phyloP scores from a whole-genome alignment of 148 eudicot genomes.

The Bassia scoparia region DNA sequence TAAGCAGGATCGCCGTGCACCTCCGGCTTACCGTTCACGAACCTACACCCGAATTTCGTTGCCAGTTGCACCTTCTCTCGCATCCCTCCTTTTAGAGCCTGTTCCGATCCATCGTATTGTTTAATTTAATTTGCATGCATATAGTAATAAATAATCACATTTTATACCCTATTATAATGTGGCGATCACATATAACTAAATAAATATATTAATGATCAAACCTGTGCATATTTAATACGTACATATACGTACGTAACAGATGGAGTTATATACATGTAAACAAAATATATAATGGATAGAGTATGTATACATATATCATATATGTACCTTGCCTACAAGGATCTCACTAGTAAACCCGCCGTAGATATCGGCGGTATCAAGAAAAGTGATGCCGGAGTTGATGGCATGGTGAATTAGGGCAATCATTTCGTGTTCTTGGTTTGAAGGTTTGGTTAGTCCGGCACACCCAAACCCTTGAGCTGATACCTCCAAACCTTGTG shows the following conservation, averaged over 20 bases:
- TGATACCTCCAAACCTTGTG: constrained; percentile 42
- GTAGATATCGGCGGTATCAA: constrained; percentile 46
- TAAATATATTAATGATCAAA: too few species aligned
- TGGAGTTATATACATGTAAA: too few species aligned
- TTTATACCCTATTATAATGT: too few species aligned
- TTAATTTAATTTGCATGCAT: too few species aligned
- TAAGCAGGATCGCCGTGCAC: constrained; percentile 33
- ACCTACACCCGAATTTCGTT: constrained; percentile 31
- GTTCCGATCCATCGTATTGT: too few species aligned
- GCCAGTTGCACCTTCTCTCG: constrained; percentile 30
- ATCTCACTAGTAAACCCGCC: constrained; percentile 45
- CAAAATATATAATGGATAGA: too few species aligned
- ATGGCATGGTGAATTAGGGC: constrained; percentile 40
- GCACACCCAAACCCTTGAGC: constrained; percentile 45
- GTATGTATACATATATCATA: too few species aligned
- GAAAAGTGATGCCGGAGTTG: too few species aligned
- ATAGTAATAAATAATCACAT: too few species aligned
- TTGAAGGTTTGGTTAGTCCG: constrained; percentile 38
- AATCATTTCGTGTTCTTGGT: constrained; percentile 45
- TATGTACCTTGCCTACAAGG: constrained; percentile 38
- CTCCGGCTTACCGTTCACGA: constrained; percentile 6
- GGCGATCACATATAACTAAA: too few species aligned
- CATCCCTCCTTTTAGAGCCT: constrained; percentile 32
- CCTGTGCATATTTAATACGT: too few species aligned
- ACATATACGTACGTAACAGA: too few species aligned